These are phyloP conservation scores for Colletotrichum phormii DNA, from an alignment of 2,329 filamentous ascomycete genomes.

Conservation along the genomic window DNA sequence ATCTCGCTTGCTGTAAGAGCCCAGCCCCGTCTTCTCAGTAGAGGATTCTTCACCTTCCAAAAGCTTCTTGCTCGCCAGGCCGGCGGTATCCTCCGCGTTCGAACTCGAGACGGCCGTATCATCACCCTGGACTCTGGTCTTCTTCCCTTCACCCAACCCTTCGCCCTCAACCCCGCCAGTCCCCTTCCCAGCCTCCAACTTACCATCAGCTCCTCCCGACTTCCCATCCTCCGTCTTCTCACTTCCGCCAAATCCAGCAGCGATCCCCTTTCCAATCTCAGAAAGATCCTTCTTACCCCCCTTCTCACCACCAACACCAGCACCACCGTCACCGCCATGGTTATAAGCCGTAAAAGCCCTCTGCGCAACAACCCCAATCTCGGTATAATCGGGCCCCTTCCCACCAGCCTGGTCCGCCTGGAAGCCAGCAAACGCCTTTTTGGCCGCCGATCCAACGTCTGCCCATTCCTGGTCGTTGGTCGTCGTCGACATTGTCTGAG, in stretches of 20 bases:
- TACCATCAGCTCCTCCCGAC: background rate
- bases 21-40: background rate
- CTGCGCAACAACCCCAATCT: slow-evolving; percentile 37
- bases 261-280: slow-evolving; percentile 31
- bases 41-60: background rate
- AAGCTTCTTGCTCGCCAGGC: background rate
- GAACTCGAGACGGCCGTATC: background rate
- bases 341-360: slow-evolving; percentile 45
- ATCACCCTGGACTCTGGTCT: background rate
- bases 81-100: background rate
- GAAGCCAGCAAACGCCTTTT: slow-evolving; percentile 33
- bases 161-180: background rate
- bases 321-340: slow-evolving; percentile 33
- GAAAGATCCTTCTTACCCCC: slow-evolving; percentile 23
- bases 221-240: background rate
- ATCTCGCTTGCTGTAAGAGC: background rate
- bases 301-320: background rate
- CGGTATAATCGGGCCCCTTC: slow-evolving; percentile 32
- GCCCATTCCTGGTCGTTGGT: slow-evolving; percentile 20
- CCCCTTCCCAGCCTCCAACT: background rate
- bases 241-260: background rate
- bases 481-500: background rate
- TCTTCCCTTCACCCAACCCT: too few species aligned
- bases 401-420: slow-evolving; percentile 30
- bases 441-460: slow-evolving; percentile 28